Conservation (phyloP, 2,329 filamentous ascomycete species). For the Fusarium denticulatum region DNA sequence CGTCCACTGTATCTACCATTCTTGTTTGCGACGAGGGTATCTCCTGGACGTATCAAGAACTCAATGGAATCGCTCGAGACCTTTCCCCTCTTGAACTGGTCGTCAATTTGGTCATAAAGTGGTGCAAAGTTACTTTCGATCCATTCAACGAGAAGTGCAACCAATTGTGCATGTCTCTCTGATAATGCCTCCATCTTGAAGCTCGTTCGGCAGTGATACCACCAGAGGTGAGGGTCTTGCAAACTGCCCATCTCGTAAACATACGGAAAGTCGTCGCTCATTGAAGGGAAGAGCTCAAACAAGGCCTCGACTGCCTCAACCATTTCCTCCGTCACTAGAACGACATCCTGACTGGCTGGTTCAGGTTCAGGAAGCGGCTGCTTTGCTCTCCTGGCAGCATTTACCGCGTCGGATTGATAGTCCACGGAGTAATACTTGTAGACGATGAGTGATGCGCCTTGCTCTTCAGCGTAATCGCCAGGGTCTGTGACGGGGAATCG, state of each 20-base stretch:
- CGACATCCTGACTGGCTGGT: not conserved
- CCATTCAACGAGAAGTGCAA: not conserved
- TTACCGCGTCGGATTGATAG: not conserved
- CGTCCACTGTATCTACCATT: not conserved
- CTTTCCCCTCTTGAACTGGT: not conserved
- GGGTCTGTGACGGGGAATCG: not conserved
- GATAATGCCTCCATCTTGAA: not conserved
- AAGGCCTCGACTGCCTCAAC: not conserved
- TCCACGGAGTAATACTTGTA: not conserved
- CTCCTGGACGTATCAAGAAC: not conserved
- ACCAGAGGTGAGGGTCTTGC: not conserved
- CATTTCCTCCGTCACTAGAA: slow-evolving; percentile 2
- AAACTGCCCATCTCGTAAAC: not conserved
- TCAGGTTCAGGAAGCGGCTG: not conserved
- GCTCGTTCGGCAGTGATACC: slow-evolving; percentile 10
- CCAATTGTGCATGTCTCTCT: not conserved
- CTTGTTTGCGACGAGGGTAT: not conserved
- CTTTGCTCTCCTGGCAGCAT: not conserved
- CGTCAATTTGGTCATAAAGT: not conserved
- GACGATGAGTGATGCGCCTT: not conserved
- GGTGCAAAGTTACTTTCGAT: not conserved
- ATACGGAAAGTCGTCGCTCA: not conserved
- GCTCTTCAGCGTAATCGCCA: not conserved
- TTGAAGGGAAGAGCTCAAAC: not conserved
- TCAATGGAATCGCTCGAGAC: not conserved